phyloP scores from a whole-genome alignment of 495 filamentous ascomycete species.

The Neurospora hispaniola region DNA sequence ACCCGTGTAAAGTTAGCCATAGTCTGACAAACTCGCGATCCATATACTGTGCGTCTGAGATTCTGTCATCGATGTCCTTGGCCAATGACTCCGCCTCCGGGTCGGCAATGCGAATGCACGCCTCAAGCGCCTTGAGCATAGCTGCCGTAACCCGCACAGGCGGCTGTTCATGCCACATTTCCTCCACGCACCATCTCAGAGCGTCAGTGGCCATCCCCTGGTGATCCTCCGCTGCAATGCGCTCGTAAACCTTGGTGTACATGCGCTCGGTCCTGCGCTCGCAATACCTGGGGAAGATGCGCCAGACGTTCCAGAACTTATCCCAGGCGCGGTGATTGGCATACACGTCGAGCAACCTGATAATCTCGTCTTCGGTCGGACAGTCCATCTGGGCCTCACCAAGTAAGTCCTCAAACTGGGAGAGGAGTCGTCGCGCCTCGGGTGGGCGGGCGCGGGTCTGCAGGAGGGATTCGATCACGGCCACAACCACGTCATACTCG shows the following conservation, averaged over 20 bases:
- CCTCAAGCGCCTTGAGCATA: conserved; percentile 30
- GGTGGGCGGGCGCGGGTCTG: not conserved
- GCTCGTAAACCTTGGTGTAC: conserved; percentile 46
- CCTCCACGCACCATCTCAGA: conserved; percentile 40
- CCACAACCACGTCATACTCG: conserved; percentile 27
- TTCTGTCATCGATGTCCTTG: not conserved
- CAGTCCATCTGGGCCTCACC: conserved; percentile 28
- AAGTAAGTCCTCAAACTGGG: conserved; percentile 18
- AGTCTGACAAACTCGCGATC: conserved; percentile 3
- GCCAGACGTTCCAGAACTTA: conserved; percentile 53
- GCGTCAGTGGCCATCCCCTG: conserved; percentile 36
- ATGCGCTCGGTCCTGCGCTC: conserved; percentile 40
- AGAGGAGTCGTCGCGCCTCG: conserved; percentile 8
- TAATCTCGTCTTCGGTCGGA: conserved; percentile 35
- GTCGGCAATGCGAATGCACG: conserved; percentile 45
- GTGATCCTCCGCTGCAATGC: conserved; percentile 38
- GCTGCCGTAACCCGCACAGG: conserved; percentile 34
- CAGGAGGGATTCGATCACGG: conserved; percentile 26
- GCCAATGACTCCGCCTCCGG: conserved; percentile 26
- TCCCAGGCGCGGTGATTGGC: conserved; percentile 35
- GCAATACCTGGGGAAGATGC: conserved; percentile 39
- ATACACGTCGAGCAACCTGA: conserved; percentile 37
- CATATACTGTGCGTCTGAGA: not conserved
- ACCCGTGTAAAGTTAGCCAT: not conserved
- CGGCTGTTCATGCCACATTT: conserved; percentile 50